phyloP scores from a whole-genome alignment of 345 rosid genomes.

The Cardamine occulta region DNA sequence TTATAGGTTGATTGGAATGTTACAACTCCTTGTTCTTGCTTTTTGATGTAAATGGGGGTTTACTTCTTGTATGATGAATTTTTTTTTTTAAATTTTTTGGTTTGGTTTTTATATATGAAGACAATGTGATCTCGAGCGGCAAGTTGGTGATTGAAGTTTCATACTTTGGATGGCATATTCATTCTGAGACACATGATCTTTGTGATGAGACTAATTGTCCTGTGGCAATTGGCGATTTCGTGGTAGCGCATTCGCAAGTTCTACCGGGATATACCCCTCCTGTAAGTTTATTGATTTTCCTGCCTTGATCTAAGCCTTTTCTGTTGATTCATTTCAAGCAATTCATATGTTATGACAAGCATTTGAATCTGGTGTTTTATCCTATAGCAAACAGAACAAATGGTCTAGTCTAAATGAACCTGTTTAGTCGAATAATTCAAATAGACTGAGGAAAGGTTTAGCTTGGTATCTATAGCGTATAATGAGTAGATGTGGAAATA shows the following conservation, averaged over 20 bases:
- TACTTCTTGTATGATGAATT: background rate
- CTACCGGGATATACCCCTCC: slow-evolving; percentile 90
- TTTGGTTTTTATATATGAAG: slow-evolving; percentile 44
- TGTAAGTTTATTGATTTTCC: slow-evolving; percentile 52
- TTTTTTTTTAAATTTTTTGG: background rate
- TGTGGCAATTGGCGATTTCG: slow-evolving; percentile 74
- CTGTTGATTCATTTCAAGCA: background rate
- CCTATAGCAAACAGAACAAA: background rate
- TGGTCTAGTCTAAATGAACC: background rate
- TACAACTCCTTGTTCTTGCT: background rate
- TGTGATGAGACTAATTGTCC: slow-evolving; percentile 84
- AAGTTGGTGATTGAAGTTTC: slow-evolving; percentile 80
- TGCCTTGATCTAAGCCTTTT: background rate
- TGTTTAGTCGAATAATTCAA: background rate
- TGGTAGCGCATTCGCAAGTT: slow-evolving; percentile 82
- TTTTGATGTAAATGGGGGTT: background rate
- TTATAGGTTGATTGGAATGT: background rate
- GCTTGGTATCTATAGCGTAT: background rate
- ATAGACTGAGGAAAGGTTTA: background rate
- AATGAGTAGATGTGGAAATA: background rate
- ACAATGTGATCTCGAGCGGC: slow-evolving; percentile 60
- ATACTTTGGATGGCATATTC: slow-evolving; percentile 83
- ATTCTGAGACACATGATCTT: slow-evolving; percentile 81
- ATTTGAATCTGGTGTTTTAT: background rate
- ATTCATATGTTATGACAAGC: background rate